Percentiles rank a stretch among this genome's conserved stretches.
Evolutionary conservation across 2,329 filamentous ascomycete genomes (phyloP).

Genomic region (Diplocarpon rosae): DNA sequence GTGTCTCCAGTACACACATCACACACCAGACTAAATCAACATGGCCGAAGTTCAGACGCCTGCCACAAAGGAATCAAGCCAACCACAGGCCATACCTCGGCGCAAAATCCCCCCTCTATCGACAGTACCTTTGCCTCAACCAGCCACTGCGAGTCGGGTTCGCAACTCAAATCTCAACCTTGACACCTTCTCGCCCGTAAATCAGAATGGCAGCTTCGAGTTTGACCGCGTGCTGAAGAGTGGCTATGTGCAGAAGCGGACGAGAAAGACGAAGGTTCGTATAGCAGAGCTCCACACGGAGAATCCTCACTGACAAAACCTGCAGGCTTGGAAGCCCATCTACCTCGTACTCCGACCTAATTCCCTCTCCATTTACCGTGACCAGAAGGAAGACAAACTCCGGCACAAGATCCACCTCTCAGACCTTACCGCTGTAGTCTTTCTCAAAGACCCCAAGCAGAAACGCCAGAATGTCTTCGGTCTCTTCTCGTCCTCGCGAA

Average conservation of each 20-base stretch:
- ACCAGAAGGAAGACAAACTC: constrained; percentile 79
- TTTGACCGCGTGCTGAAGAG: constrained; percentile 90
- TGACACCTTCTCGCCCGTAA: constrained; percentile 72
- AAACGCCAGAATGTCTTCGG: constrained; percentile 83
- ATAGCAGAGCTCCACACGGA: not conserved
- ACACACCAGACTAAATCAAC: constrained; percentile 1
- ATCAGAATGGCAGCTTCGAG: constrained; percentile 90
- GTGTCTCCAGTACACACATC: too few relatives aligned
- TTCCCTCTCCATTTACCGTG: constrained; percentile 84
- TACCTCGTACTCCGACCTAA: constrained; percentile 87
- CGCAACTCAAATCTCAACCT: constrained; percentile 37
- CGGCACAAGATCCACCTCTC: constrained; percentile 79
- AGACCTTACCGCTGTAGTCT: constrained; percentile 82
- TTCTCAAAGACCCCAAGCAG: constrained; percentile 80
- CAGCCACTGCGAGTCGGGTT: constrained; percentile 18
- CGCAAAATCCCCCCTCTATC: constrained; percentile 13
- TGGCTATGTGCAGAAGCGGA: constrained; percentile 77
- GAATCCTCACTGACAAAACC: constrained; percentile 5
- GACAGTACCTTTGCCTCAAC: constrained; percentile 7
- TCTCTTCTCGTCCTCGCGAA: constrained; percentile 80
- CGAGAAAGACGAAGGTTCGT: constrained; percentile 80
- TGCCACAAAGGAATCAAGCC: constrained; percentile 8
- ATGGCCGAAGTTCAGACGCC: constrained; percentile 19
- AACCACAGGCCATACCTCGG: constrained; percentile 22
- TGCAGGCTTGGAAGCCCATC: constrained; percentile 76